Evolutionary conservation across 2,329 filamentous ascomycete genomes (phyloP), one percentile per base, ranked within the genome.

Genomic region (Clarireedia paspali): DNA sequence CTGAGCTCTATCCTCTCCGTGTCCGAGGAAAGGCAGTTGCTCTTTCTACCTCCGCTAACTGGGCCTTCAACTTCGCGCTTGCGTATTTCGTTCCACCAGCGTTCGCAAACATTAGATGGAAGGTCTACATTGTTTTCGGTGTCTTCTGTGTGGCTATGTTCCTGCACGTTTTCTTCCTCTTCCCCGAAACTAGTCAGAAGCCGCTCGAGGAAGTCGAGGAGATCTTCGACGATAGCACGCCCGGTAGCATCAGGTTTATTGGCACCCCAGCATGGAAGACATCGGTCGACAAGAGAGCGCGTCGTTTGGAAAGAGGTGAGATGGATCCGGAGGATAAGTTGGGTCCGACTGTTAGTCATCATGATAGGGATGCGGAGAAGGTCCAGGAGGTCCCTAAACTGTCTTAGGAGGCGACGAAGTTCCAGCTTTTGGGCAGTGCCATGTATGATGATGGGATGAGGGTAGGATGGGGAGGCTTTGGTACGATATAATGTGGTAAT

Each of bases 101-200:
- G 2, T 77, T 77, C 57, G 70, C 65, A 26, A 74, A 71, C 45
- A 76, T 77, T 30, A 70, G 71, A 47, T 82, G 78, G 78, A 69
- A 74, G 66, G 74, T 75, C 0, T 81, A 80, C 62, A 71, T 78
- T 54, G 64, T 80, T 17, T 80, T 80, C 55, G 77, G 72, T 40
- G 70, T 78, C n/a, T 79, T 79, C 66, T 77, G 76, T 61, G 70
- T 71, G n/a, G 62, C 68, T 39, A 77, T 77, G 68, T 76, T 77
- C 55, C 63, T 76, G 52, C 77, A 80, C 61, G 73, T 75, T 27
- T 76, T 77, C 65, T 81, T 83, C 61, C 62, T 76, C 49, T 83
- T 82, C 69, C 79, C 79, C 0, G 79, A 83, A 67, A 83, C 79
- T 0, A 73, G 74, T 24, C 76, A 77, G 52, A 80, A 80, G 70